These are phyloP conservation scores for Paecilomyces dactylethromorphus DNA, from an alignment of 2,329 filamentous ascomycete genomes.

Conservation along the genomic window DNA sequence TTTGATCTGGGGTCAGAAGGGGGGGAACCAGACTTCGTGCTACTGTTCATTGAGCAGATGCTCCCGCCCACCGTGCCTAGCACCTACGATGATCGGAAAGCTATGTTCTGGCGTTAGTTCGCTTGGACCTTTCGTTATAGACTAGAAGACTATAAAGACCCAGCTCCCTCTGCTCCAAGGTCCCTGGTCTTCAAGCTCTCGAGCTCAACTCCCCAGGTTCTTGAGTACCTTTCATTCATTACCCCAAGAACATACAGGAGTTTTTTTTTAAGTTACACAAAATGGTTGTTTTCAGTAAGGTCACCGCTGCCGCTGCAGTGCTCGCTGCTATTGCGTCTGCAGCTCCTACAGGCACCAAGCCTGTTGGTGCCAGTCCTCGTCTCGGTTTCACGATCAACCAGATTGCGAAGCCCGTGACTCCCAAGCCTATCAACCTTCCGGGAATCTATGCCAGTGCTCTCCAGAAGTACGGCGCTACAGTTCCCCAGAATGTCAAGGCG, in stretches of 20 bases:
- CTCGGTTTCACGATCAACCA: slow-evolving; percentile 28
- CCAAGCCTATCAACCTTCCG: slow-evolving; percentile 21
- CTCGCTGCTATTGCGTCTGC: slow-evolving; percentile 22
- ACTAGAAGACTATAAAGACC: background rate
- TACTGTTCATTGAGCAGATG: background rate
- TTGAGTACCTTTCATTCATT: background rate
- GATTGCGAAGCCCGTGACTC: slow-evolving; percentile 11
- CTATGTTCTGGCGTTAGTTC: background rate
- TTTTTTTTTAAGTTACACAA: slow-evolving; percentile 6
- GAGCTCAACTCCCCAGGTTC: background rate
- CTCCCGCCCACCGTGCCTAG: background rate
- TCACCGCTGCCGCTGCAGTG: slow-evolving; percentile 18
- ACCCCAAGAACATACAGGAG: background rate
- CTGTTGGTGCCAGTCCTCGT: slow-evolving; percentile 8
- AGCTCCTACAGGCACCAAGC: slow-evolving; percentile 13
- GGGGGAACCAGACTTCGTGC: background rate
- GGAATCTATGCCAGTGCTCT: slow-evolving; percentile 21
- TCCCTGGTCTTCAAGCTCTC: background rate
- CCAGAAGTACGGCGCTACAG: slow-evolving; percentile 21
- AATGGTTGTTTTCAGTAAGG: slow-evolving; percentile 30
- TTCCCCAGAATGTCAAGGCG: slow-evolving; percentile 22
- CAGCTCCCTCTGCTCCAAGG: background rate
- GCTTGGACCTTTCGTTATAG: background rate
- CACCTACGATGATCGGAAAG: background rate
- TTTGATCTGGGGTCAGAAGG: background rate